These are phyloP conservation scores for Oxyria digyna DNA, from an alignment of 148 eudicot genomes.

Conservation along the genomic window DNA sequence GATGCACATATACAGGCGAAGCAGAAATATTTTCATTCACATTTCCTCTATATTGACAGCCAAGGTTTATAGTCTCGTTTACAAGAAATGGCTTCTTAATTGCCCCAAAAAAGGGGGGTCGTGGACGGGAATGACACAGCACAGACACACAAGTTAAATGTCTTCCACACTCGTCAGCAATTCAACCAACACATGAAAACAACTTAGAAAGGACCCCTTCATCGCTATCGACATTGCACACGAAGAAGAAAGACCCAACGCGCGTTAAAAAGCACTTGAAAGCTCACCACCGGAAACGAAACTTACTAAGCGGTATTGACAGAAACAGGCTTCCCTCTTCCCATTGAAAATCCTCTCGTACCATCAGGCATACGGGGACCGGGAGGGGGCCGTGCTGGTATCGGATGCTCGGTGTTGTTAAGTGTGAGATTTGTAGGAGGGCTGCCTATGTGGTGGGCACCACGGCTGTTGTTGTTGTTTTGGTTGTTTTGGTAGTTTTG, in stretches of 20 bases:
- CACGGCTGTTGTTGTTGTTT: slow-evolving; percentile 29
- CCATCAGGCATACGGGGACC: slow-evolving; percentile 99
- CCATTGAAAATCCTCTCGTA: slow-evolving; percentile 89
- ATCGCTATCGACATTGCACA: neutral
- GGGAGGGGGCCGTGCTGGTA: slow-evolving; percentile 49
- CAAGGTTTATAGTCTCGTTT: slow-evolving; percentile 4
- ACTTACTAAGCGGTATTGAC: slow-evolving; percentile 16
- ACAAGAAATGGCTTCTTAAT: neutral
- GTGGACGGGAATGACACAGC: neutral
- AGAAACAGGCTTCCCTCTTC: slow-evolving; percentile 74
- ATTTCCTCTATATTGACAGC: slow-evolving; percentile 7
- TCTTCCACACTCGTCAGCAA: neutral
- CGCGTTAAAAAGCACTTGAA: neutral
- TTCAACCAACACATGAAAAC: neutral
- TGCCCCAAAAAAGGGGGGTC: neutral
- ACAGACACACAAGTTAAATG: neutral
- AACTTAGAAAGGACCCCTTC: neutral
- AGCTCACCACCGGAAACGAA: neutral
- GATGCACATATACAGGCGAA: neutral
- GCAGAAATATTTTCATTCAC: neutral
- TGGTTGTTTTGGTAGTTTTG: slow-evolving; percentile 36
- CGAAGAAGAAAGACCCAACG: neutral
- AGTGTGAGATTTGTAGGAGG: slow-evolving; percentile 18
- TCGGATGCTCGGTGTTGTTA: slow-evolving; percentile 30
- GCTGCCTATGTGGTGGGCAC: slow-evolving; percentile 29